phyloP scores from a whole-genome alignment of 2,329 filamentous ascomycete genomes.

The Pyrenochaeta sp. region DNA sequence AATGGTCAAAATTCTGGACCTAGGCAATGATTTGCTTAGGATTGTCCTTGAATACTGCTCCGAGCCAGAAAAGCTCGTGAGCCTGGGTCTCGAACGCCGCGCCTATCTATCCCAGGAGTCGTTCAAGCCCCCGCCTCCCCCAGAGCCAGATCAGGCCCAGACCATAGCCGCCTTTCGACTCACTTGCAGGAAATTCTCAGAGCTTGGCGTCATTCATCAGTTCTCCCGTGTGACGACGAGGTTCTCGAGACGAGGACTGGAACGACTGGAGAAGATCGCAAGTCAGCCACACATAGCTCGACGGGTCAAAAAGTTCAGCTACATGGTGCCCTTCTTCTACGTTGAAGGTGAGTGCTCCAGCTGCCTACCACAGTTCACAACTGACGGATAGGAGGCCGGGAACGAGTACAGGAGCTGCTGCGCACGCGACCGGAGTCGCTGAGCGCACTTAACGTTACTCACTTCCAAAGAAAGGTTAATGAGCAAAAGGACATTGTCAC shows the following conservation, averaged over 20 bases:
- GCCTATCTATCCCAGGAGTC: slow-evolving; percentile 61
- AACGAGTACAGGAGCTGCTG: slow-evolving; percentile 50
- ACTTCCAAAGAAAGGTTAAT: slow-evolving; percentile 54
- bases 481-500: slow-evolving; percentile 62
- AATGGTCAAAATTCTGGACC: slow-evolving; percentile 48
- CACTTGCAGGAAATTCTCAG: slow-evolving; percentile 45
- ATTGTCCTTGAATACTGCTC: slow-evolving; percentile 60
- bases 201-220: slow-evolving; percentile 59
- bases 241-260: slow-evolving; percentile 59
- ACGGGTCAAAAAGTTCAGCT: slow-evolving; percentile 67
- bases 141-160: slow-evolving; percentile 51
- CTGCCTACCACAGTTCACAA: too few species aligned
- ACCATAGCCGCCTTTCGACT: slow-evolving; percentile 57
- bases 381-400: slow-evolving; percentile 41
- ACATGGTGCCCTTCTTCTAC: slow-evolving; percentile 67
- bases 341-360: slow-evolving; percentile 54
- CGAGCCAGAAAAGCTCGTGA: slow-evolving; percentile 60
- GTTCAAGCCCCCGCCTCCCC: slow-evolving; percentile 55
- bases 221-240: slow-evolving; percentile 61
- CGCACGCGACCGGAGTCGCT: slow-evolving; percentile 46
- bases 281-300: slow-evolving; percentile 58
- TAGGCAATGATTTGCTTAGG: slow-evolving; percentile 60
- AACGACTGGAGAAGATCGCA: slow-evolving; percentile 58
- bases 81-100: slow-evolving; percentile 58
- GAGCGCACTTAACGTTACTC: slow-evolving; percentile 47